These are phyloP conservation scores for Bipolaris oryzae DNA, from an alignment of 2,329 filamentous ascomycete genomes.

Conservation along the genomic window DNA sequence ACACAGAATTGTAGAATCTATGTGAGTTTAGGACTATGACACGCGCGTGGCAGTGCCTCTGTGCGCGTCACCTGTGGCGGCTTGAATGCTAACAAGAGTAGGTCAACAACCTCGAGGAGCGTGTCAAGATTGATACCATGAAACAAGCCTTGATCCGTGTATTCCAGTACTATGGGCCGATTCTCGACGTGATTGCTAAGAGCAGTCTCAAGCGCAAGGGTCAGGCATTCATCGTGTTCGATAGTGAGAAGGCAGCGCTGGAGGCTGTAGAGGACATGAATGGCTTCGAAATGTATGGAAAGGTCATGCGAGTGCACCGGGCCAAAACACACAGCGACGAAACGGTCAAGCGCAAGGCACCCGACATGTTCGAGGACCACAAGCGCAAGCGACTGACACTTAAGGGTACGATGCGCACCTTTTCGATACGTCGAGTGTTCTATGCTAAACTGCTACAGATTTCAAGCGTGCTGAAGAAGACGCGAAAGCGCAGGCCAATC, in stretches of 20 bases:
- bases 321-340: constrained; percentile 87
- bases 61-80: constrained; percentile 31
- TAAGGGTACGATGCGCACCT: constrained; percentile 69
- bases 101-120: constrained; percentile 87
- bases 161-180: constrained; percentile 86
- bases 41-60: constrained; percentile 20
- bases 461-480: constrained; percentile 83
- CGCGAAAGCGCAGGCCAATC: constrained; percentile 76
- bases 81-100: constrained; percentile 39
- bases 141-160: constrained; percentile 75
- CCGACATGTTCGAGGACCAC: constrained; percentile 84
- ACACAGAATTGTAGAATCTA: constrained; percentile 41
- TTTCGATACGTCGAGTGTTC: constrained; percentile 41
- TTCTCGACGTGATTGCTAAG: constrained; percentile 86
- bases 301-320: constrained; percentile 83
- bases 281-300: constrained; percentile 90
- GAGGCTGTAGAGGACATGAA: constrained; percentile 87
- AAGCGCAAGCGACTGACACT: constrained; percentile 83
- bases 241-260: constrained; percentile 76
- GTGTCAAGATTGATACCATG: constrained; percentile 79
- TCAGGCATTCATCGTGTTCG: constrained; percentile 94
- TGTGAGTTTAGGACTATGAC: constrained; percentile 30
- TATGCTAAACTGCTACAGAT: constrained; percentile 53
- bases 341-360: constrained; percentile 76
- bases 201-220: constrained; percentile 90